Evolutionary conservation across 1,284 basidiomycete genomes (phyloP).

Genomic region (Ceratobasidium sp.): DNA sequence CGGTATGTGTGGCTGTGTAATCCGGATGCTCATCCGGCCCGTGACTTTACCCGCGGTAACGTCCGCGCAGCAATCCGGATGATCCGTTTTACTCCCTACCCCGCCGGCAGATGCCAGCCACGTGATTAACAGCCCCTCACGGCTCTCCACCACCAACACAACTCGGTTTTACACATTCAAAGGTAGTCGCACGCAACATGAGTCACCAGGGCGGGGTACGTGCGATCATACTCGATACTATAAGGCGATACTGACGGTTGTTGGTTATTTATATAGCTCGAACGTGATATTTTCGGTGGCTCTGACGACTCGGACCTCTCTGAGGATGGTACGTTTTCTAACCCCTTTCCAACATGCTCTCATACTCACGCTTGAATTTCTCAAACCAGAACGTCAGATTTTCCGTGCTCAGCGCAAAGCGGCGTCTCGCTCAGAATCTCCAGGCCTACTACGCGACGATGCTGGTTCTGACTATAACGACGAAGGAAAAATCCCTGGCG

Average conservation of each 20-base stretch:
- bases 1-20: constrained; percentile 6
- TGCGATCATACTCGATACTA: not conserved
- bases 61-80: constrained; percentile 16
- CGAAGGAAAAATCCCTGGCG: constrained; percentile 55
- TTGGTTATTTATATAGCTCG: constrained; percentile 40
- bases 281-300: constrained; percentile 77
- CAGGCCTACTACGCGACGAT: constrained; percentile 16
- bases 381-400: constrained; percentile 46
- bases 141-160: constrained; percentile 3
- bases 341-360: constrained; percentile 1
- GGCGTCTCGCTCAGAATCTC: constrained; percentile 63
- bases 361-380: constrained; percentile 34
- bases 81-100: constrained; percentile 30
- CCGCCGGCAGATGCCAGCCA: constrained; percentile 19
- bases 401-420: constrained; percentile 53
- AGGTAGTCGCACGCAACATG: constrained; percentile 6
- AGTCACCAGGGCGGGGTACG: constrained; percentile 29
- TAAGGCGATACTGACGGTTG: not conserved
- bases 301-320: constrained; percentile 79
- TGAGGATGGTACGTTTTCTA: constrained; percentile 67
- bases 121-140: constrained; percentile 22
- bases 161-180: constrained; percentile 13
- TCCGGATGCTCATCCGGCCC: constrained; percentile 21
- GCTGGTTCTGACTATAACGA: constrained; percentile 76
- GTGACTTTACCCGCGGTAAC: constrained; percentile 14